Evolutionary conservation across 306 rosid species (phyloP).

Genomic region (Betula pendula): DNA sequence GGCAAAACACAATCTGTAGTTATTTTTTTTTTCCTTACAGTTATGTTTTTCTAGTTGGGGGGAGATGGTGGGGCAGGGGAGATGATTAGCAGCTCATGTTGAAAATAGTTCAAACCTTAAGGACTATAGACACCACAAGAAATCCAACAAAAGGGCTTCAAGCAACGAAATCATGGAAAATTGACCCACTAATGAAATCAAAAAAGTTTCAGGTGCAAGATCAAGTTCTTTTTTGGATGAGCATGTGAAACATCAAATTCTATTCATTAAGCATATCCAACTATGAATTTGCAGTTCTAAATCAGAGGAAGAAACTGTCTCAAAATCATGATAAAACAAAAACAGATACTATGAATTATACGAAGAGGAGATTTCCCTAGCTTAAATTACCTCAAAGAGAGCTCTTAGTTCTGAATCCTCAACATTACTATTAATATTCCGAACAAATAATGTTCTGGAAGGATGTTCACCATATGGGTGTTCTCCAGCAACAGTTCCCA

Average conservation of each 20-base stretch:
- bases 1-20: not conserved
- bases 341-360: not conserved
- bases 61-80: not conserved
- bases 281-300: not conserved
- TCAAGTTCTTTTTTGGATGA: not conserved
- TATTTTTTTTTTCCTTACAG: not conserved
- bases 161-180: slow-evolving; percentile 1
- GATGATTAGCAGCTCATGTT: not conserved
- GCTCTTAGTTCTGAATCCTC: slow-evolving; percentile 83
- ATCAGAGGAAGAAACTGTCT: not conserved
- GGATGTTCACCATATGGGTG: slow-evolving; percentile 98
- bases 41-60: not conserved
- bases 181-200: not conserved
- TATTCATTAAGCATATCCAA: slow-evolving; percentile 5
- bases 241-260: slow-evolving; percentile 8
- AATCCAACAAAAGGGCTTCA: not conserved
- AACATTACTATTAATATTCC: slow-evolving; percentile 87
- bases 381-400: slow-evolving; percentile 73
- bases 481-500: slow-evolving; percentile 84
- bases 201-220: not conserved
- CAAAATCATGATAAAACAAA: slow-evolving; percentile 4
- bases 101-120: not conserved
- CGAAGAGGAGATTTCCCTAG: slow-evolving; percentile 12
- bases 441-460: slow-evolving; percentile 88
- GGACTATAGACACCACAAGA: not conserved